Evolutionary conservation across 441 rosid species (phyloP).

Genomic region (Erodium chrysanthum): DNA sequence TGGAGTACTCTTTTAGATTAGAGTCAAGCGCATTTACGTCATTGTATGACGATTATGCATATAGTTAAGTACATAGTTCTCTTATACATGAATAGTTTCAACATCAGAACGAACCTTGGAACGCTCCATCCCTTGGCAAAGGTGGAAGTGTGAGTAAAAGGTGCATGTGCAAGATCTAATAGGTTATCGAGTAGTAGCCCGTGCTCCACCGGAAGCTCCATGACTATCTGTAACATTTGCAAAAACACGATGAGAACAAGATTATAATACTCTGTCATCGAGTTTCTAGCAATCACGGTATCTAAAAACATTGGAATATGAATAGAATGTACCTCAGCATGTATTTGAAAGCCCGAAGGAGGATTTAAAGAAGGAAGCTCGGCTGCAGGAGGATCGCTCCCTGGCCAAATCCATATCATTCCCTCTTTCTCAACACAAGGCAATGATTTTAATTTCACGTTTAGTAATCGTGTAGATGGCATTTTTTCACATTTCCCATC

Average conservation of each 20-base stretch:
- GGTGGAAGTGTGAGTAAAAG: conserved; percentile 90
- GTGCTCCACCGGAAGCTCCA: conserved; percentile 95
- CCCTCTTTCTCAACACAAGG: conserved; percentile 91
- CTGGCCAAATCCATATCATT: conserved; percentile 97
- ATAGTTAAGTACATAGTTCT: no score
- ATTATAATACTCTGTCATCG: not conserved
- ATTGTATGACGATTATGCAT: no score
- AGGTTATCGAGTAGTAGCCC: conserved; percentile 89
- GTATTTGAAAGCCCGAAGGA: conserved; percentile 75
- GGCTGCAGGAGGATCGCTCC: conserved; percentile 63
- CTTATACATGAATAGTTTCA: not conserved
- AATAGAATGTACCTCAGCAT: conserved; percentile 58
- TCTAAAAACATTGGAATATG: conserved; percentile 1
- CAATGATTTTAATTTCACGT: conserved; percentile 64
- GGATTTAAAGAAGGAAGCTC: conserved; percentile 68
- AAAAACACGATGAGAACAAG: conserved; percentile 5
- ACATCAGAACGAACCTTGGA: conserved; percentile 51
- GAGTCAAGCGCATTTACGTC: no score
- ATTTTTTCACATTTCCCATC: conserved; percentile 87
- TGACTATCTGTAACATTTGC: conserved; percentile 55
- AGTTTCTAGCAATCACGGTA: conserved; percentile 9
- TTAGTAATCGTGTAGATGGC: conserved; percentile 65
- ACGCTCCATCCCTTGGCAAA: conserved; percentile 96
- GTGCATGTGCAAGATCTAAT: conserved; percentile 92
- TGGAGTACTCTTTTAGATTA: no score